Conservation (phyloP, 805 yeast genomes). For the Metschnikowia baotianmanensis region DNA sequence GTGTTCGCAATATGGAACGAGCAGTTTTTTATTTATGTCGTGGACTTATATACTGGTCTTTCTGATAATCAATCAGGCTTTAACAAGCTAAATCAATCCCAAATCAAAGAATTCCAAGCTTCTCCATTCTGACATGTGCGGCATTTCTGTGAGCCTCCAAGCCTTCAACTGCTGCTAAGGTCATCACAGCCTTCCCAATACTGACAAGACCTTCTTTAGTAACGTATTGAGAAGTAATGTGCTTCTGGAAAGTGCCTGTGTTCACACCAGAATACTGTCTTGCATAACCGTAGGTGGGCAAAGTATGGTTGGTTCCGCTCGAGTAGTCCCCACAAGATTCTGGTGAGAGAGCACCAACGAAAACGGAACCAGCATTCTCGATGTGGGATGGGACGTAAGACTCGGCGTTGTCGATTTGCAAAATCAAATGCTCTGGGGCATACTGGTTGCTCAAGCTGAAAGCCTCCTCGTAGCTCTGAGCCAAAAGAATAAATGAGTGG, state of each 20-base stretch:
- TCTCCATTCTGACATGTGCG: slow-evolving; percentile 89
- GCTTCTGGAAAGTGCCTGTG: slow-evolving; percentile 93
- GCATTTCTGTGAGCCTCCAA: slow-evolving; percentile 97
- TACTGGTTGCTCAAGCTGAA: slow-evolving; percentile 82
- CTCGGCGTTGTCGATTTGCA: slow-evolving; percentile 81
- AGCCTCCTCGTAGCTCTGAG: slow-evolving; percentile 72
- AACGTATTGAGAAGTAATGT: slow-evolving; percentile 90
- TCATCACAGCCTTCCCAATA: slow-evolving; percentile 96
- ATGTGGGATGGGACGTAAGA: slow-evolving; percentile 65
- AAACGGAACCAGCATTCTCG: slow-evolving; percentile 93
- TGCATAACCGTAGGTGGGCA: slow-evolving; percentile 98
- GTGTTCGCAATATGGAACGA: not conserved
- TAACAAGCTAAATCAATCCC: not conserved
- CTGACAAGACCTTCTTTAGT: slow-evolving; percentile 78
- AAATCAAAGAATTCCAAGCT: slow-evolving; percentile 54
- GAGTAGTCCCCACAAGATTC: slow-evolving; percentile 99
- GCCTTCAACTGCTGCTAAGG: slow-evolving; percentile 94
- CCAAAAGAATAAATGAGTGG: slow-evolving; percentile 81
- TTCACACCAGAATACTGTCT: slow-evolving; percentile 97
- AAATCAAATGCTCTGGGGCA: slow-evolving; percentile 97
- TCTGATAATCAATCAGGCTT: not conserved
- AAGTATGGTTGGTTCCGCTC: slow-evolving; percentile 95
- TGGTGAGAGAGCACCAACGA: slow-evolving; percentile 95
- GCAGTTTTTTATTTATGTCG: not conserved
- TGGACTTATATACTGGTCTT: not conserved